Evolutionary conservation across 805 yeast species (phyloP).

Genomic region (Maudiozyma bulderi): DNA sequence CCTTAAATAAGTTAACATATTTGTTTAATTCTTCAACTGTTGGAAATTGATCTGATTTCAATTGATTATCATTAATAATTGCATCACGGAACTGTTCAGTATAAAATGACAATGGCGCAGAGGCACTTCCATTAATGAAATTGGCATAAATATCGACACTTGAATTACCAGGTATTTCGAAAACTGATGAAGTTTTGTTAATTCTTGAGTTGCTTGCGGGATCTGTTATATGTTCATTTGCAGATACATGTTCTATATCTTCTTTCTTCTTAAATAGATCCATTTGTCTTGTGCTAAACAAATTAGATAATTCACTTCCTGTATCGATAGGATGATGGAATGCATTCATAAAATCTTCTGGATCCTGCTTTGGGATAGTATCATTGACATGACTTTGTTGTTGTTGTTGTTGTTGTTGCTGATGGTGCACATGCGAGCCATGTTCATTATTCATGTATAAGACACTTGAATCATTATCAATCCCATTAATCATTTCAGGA

Average conservation of each 20-base stretch:
- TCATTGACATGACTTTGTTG: background rate
- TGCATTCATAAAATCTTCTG: background rate
- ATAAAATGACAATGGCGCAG: background rate
- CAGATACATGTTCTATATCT: constrained; percentile 2
- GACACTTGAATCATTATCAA: background rate
- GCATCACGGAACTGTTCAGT: constrained; percentile 42
- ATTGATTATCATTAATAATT: constrained; percentile 45
- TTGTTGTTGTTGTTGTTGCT: background rate
- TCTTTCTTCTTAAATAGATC: constrained; percentile 46
- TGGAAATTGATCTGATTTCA: constrained; percentile 58
- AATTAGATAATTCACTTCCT: constrained; percentile 40
- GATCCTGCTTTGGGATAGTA: background rate
- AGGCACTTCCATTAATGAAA: background rate
- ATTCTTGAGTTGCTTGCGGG: background rate
- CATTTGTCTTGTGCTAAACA: constrained; percentile 57
- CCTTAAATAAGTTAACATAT: constrained; percentile 63
- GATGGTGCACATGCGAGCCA: background rate
- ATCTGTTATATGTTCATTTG: background rate
- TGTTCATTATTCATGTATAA: background rate
- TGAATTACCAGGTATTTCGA: background rate
- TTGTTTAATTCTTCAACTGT: constrained; percentile 65
- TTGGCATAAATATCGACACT: background rate
- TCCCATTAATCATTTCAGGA: background rate
- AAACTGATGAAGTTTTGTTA: background rate
- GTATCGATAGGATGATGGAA: constrained; percentile 1